Evolutionary conservation across 768 basidiomycete species (phyloP).

Genomic region (Paxillus rubicundulus): DNA sequence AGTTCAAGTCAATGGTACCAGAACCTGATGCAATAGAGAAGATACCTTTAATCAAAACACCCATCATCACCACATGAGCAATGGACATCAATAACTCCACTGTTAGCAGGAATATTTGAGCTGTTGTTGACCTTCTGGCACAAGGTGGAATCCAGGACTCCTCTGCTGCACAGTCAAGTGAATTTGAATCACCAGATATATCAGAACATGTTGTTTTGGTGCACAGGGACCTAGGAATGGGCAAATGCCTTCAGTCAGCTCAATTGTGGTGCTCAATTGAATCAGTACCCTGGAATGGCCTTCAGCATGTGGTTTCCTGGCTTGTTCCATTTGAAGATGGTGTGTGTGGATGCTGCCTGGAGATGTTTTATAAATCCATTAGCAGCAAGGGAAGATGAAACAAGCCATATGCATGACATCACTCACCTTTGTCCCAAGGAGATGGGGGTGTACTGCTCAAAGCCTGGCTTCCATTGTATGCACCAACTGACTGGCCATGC

Average conservation of each 20-base stretch:
- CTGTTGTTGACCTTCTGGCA: too few relatives aligned
- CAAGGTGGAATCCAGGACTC: background rate
- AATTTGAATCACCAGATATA: conserved; percentile 18
- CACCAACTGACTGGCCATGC: conserved; percentile 36
- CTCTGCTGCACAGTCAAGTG: conserved; percentile 5
- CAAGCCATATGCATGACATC: conserved; percentile 20
- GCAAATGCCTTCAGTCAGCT: conserved; percentile 10
- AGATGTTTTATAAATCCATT: conserved; percentile 7
- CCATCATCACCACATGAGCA: too few relatives aligned
- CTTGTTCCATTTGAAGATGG: conserved; percentile 32
- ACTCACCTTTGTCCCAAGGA: conserved; percentile 27
- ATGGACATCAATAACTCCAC: too few relatives aligned
- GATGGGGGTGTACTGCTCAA: conserved; percentile 28
- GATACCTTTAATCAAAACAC: too few relatives aligned
- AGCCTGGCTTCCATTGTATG: conserved; percentile 34
- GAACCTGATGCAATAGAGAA: too few relatives aligned
- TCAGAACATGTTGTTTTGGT: conserved; percentile 11
- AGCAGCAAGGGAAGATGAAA: conserved; percentile 2
- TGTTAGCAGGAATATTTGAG: too few relatives aligned
- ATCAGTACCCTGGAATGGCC: conserved; percentile 22
- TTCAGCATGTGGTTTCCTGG: conserved; percentile 33
- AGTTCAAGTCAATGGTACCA: too few relatives aligned
- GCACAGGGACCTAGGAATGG: conserved; percentile 25
- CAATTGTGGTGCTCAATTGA: conserved; percentile 17
- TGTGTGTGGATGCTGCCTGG: conserved; percentile 18